Base-by-base conservation (phyloP, 1,284 basidiomycete genomes). In the Ganoderma leucocontextum region DNA sequence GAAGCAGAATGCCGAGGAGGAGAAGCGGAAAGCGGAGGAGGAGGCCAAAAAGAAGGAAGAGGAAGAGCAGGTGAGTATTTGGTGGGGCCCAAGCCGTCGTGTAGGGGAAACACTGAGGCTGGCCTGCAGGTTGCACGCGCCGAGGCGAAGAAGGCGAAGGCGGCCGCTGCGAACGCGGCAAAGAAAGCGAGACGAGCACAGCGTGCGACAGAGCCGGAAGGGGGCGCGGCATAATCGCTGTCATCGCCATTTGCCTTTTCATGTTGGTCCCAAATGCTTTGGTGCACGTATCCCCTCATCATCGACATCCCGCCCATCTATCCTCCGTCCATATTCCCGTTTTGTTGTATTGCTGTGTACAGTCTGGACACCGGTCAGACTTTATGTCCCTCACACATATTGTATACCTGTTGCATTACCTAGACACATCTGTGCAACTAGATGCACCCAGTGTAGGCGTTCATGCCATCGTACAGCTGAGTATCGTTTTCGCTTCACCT, bases 101-200 rank as follows among this genome's bases (percentile, higher is more conserved):
- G 8, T 4, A 6, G n/a, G 57, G n/a, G 13, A 36, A 1, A 38
- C 19, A 8, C 58, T 60, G 22, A 60, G 1, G 55, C 9, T 22
- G 33, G n/a, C 13, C n/a, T 29, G 39, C 64, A 91, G 87, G 83
- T 77, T 65, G 92, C 89, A 3, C 90, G 90, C 64, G 93, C 91
- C 60, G 93, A 94, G 63, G 93, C 92, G 25, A 94, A 94, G 82
- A 95, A 94, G 81, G 88, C 88, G 1, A 95, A 94, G 78, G 89
- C 91, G 9, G 95, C 92, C 4, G 91, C 91, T 62, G 94, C 93
- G 3, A 95, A 92, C 78, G 97, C 96, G 60, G 95, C 96, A 29
- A 99, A 99, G 86, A 99, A 99, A 86, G 95, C 95, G n/a, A 86
- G 89, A 74, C 88, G 91, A 74, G 89, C 89, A 29, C 85, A 84